Percentiles rank a stretch among this genome's conserved stretches.
These are phyloP conservation scores for Inga leiocalycina DNA, from an alignment of 306 rosid species.

Conservation along the genomic window DNA sequence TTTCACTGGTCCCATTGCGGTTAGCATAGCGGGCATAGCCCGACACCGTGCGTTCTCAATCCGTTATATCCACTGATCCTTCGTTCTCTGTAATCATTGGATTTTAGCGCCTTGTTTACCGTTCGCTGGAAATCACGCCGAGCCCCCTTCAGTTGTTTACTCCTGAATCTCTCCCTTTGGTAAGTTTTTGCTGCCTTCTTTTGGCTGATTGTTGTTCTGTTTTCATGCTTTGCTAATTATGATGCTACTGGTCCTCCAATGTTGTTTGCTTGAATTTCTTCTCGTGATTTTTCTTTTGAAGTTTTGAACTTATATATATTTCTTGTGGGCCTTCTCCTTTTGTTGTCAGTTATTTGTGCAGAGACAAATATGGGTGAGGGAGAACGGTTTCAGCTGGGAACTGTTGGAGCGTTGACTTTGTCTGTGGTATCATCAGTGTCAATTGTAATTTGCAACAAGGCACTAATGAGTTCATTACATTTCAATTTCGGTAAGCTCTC, in stretches of 20 bases:
- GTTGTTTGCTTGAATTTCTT: conserved; percentile 9
- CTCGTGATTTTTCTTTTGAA: background rate
- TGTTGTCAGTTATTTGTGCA: conserved; percentile 29
- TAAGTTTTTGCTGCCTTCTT: background rate
- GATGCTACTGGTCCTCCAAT: background rate
- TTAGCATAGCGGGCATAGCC: background rate
- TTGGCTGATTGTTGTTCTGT: conserved; percentile 27
- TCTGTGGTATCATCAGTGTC: conserved; percentile 89
- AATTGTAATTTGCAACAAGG: conserved; percentile 87
- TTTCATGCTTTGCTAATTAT: conserved; percentile 25
- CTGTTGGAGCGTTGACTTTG: conserved; percentile 84
- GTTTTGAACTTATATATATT: conserved; percentile 8
- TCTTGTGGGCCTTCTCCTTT: conserved; percentile 8
- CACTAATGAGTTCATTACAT: conserved; percentile 74
- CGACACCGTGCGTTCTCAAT: background rate
- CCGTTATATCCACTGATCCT: background rate
- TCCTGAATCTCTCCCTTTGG: conserved; percentile 11
- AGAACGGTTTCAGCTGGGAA: conserved; percentile 79
- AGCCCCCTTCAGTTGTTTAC: conserved; percentile 31
- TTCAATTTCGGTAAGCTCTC: conserved; percentile 66
- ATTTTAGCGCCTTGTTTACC: conserved; percentile 20
- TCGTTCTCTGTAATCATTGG: background rate
- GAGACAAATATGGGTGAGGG: conserved; percentile 72
- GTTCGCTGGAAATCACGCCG: conserved; percentile 1
- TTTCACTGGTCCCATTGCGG: background rate